Percentiles rank a stretch among this genome's conserved stretches.
Evolutionary conservation across 179 eudicot genomes (phyloP).

Genomic region (Sideroxylon spinosum): DNA sequence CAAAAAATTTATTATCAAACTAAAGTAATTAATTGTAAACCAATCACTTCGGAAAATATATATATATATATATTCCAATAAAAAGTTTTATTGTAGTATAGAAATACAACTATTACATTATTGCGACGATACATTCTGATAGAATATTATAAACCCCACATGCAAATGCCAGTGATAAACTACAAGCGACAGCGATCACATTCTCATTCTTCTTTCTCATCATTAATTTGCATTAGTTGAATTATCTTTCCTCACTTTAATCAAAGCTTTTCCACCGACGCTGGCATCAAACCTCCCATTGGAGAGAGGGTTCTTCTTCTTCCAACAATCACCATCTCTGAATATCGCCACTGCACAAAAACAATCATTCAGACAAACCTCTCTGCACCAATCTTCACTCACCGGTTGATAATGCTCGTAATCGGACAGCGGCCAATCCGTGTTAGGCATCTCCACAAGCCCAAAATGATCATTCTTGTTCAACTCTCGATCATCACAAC

Average conservation of each 20-base stretch:
- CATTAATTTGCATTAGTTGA: not conserved
- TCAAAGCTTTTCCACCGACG: not conserved
- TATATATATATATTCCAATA: too few relatives aligned
- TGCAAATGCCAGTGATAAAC: too few relatives aligned
- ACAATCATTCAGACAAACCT: constrained; percentile 10
- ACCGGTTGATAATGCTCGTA: not conserved
- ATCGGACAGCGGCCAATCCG: constrained; percentile 11
- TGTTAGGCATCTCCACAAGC: not conserved
- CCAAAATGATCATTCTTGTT: not conserved
- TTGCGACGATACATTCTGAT: too few relatives aligned
- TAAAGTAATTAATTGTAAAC: too few relatives aligned
- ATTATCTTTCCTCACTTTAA: constrained; percentile 2
- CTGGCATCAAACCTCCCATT: constrained; percentile 1
- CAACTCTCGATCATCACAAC: not conserved
- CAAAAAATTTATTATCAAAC: too few relatives aligned
- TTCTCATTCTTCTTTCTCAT: too few relatives aligned
- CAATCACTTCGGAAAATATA: too few relatives aligned
- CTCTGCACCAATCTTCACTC: constrained; percentile 18
- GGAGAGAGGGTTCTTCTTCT: constrained; percentile 7
- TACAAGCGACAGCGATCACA: too few relatives aligned
- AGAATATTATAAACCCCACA: too few relatives aligned
- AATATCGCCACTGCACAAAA: not conserved
- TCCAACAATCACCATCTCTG: not conserved
- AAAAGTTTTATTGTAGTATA: too few relatives aligned
- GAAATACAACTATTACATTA: too few relatives aligned